A percentile compares a stretch with the other conserved stretches of the same genome.
Evolutionary conservation across 176 grass and related monocot species (phyloP).

Genomic region (Carex cristatella): DNA sequence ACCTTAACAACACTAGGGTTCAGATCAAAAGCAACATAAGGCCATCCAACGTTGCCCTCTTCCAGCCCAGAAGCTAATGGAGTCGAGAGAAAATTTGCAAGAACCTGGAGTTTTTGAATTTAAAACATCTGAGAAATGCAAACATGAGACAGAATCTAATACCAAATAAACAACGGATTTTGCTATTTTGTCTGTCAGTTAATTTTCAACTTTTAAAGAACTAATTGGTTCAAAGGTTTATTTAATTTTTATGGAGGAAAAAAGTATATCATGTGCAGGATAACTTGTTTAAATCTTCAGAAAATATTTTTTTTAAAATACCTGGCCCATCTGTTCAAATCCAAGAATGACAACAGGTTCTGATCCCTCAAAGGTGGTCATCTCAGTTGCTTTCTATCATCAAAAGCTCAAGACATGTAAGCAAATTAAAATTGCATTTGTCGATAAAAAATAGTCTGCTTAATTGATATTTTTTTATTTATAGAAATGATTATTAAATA

Average conservation of each 20-base stretch:
- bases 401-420: neutral
- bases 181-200: neutral
- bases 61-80: slow-evolving; percentile 72
- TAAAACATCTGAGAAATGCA: neutral
- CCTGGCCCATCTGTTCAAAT: slow-evolving; percentile 92
- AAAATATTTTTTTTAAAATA: slow-evolving; percentile 23
- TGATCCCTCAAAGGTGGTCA: slow-evolving; percentile 60
- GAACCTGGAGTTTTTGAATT: slow-evolving; percentile 45
- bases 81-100: slow-evolving; percentile 84
- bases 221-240: neutral
- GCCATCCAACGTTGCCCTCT: slow-evolving; percentile 50
- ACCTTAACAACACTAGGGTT: slow-evolving; percentile 94
- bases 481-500: too few relatives aligned
- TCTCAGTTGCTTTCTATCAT: slow-evolving; percentile 57
- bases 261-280: neutral
- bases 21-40: slow-evolving; percentile 93
- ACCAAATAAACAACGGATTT: neutral
- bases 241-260: neutral
- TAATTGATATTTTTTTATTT: neutral
- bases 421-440: neutral
- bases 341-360: slow-evolving; percentile 94
- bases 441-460: neutral
- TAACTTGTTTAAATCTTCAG: neutral
- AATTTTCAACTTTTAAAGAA: slow-evolving; percentile 2
- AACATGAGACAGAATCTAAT: neutral